A percentile compares a stretch with the other conserved stretches of the same genome.
phyloP scores from a whole-genome alignment of 306 rosid genomes.

The Hylodesmum podocarpum region DNA sequence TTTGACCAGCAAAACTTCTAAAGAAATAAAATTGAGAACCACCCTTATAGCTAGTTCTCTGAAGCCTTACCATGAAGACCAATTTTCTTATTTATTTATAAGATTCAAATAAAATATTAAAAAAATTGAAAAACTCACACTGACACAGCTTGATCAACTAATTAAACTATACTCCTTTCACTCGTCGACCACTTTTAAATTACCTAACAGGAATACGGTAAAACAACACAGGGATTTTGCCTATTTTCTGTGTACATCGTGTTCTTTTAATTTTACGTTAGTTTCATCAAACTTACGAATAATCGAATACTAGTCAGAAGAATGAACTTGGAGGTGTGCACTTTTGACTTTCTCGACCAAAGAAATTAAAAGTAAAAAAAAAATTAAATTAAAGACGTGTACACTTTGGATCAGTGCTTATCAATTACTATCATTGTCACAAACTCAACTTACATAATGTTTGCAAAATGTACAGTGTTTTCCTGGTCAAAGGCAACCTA shows the following conservation, averaged over 20 bases:
- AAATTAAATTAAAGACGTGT: neutral
- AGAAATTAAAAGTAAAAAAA: neutral
- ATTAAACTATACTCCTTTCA: too few species aligned
- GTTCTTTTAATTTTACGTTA: neutral
- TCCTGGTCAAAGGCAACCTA: slow-evolving; percentile 4
- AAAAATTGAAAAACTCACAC: too few species aligned
- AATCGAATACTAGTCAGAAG: neutral
- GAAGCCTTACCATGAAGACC: too few species aligned
- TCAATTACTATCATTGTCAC: neutral
- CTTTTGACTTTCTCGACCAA: neutral
- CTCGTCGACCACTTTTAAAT: too few species aligned
- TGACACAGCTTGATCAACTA: too few species aligned
- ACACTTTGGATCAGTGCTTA: neutral
- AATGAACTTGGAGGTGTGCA: neutral
- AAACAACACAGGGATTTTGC: neutral
- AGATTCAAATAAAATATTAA: too few species aligned
- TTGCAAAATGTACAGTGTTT: neutral
- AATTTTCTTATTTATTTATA: too few species aligned
- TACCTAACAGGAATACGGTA: neutral
- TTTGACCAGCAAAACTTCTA: too few species aligned
- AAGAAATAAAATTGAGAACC: too few species aligned
- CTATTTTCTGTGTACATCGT: neutral
- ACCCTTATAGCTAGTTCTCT: too few species aligned
- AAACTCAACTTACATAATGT: neutral
- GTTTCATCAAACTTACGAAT: neutral